Evolutionary conservation across 169 alveolate genomes (phyloP).

Genomic region (Babesia ovis): DNA sequence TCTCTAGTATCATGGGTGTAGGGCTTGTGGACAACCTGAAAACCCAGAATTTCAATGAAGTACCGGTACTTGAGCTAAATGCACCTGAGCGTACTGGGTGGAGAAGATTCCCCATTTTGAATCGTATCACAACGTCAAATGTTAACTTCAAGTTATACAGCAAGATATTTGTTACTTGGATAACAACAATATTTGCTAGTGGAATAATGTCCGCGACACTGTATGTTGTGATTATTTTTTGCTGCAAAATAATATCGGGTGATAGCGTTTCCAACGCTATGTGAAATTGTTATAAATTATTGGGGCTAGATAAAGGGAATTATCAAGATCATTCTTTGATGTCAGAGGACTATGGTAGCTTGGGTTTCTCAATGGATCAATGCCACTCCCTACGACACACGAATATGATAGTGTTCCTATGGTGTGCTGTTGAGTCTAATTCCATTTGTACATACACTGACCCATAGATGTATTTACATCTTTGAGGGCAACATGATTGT

Average conservation of each 20-base stretch:
- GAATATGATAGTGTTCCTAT: too few relatives aligned
- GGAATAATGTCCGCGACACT: conserved; percentile 45
- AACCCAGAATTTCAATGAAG: conserved; percentile 5
- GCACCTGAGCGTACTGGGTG: background rate
- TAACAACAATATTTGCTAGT: conserved; percentile 55
- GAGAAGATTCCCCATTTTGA: background rate
- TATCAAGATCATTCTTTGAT: too few relatives aligned
- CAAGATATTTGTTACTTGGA: conserved; percentile 66
- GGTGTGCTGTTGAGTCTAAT: too few relatives aligned
- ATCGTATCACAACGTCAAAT: conserved; percentile 35
- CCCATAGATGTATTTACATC: too few relatives aligned
- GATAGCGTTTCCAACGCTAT: background rate
- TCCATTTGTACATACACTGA: too few relatives aligned
- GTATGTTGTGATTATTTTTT: conserved; percentile 16
- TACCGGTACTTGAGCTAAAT: conserved; percentile 7
- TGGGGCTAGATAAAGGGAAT: too few relatives aligned
- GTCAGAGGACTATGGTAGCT: too few relatives aligned
- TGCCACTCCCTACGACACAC: too few relatives aligned
- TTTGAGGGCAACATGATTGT: too few relatives aligned
- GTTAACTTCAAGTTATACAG: conserved; percentile 64
- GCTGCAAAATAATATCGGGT: background rate
- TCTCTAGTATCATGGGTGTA: conserved; percentile 83
- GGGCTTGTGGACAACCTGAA: conserved; percentile 68
- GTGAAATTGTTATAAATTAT: too few relatives aligned
- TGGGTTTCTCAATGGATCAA: too few relatives aligned